A percentile compares a stretch with the other conserved stretches of the same genome.
These are phyloP conservation scores for Leucogyrophana mollusca DNA, from an alignment of 768 basidiomycete genomes.

Conservation along the genomic window DNA sequence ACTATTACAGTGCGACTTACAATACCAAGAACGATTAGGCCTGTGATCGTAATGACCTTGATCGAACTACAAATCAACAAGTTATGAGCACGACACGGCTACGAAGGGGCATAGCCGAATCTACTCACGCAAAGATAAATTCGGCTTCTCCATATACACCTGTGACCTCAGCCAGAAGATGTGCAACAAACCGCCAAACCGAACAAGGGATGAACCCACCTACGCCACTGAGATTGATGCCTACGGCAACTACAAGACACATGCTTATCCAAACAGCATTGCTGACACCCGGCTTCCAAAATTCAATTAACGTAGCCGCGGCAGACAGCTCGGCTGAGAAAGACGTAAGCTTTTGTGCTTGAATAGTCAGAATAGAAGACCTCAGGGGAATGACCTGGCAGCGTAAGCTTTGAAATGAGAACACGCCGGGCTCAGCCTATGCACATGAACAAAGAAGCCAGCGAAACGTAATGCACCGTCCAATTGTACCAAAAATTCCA, in stretches of 20 bases:
- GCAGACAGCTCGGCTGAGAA: slow-evolving; percentile 37
- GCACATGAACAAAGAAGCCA: not conserved
- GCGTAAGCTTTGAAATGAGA: slow-evolving; percentile 1
- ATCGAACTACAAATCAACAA: slow-evolving; percentile 44
- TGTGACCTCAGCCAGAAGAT: not conserved
- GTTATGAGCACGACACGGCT: too few species aligned
- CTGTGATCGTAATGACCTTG: slow-evolving; percentile 43
- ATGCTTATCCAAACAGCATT: slow-evolving; percentile 47
- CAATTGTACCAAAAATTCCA: slow-evolving; percentile 34
- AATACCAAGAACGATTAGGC: slow-evolving; percentile 39
- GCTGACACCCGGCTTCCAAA: slow-evolving; percentile 33
- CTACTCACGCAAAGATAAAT: slow-evolving; percentile 44
- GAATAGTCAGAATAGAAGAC: too few species aligned
- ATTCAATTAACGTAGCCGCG: slow-evolving; percentile 44
- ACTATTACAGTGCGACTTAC: slow-evolving; percentile 10
- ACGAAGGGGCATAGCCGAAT: too few species aligned
- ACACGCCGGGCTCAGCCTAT: not conserved
- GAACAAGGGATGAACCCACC: slow-evolving; percentile 12
- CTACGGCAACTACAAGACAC: slow-evolving; percentile 42
- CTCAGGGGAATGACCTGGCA: not conserved
- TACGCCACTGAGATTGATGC: slow-evolving; percentile 35
- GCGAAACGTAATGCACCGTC: too few species aligned
- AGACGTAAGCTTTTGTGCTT: not conserved
- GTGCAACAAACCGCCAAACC: not conserved
- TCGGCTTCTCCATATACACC: slow-evolving; percentile 48